Evolutionary conservation across 208 protist genomes (phyloP).

Genomic region (Leptomonas seymouri): DNA sequence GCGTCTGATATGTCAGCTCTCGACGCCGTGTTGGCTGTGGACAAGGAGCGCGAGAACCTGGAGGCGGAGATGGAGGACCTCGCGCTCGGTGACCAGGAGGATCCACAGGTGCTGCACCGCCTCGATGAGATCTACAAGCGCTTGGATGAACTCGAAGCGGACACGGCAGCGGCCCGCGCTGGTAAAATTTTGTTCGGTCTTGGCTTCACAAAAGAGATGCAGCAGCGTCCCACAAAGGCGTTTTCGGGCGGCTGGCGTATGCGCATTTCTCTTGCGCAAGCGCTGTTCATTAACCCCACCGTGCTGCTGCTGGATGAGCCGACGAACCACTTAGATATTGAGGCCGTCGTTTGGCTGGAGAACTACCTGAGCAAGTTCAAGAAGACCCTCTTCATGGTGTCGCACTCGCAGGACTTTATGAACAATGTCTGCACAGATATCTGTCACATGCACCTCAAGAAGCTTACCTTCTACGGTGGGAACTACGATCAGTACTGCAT

Average conservation of each 20-base stretch:
- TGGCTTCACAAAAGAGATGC: constrained; percentile 92
- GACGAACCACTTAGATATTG: constrained; percentile 98
- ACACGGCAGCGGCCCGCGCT: constrained; percentile 81
- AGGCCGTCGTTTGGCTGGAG: constrained; percentile 97
- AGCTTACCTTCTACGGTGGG: constrained; percentile 92
- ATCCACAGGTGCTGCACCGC: constrained; percentile 65
- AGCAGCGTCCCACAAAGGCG: constrained; percentile 69
- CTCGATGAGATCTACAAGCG: constrained; percentile 93
- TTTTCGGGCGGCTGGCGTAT: constrained; percentile 98
- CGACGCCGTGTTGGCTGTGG: constrained; percentile 82
- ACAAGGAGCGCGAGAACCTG: constrained; percentile 81
- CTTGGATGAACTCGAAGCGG: constrained; percentile 93
- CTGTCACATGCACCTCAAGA: constrained; percentile 89
- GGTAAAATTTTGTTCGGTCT: constrained; percentile 96
- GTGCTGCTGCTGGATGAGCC: constrained; percentile 98
- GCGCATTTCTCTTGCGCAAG: constrained; percentile 96
- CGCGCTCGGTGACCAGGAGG: constrained; percentile 78
- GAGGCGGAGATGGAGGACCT: constrained; percentile 88
- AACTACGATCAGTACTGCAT: constrained; percentile 97
- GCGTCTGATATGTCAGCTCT: constrained; percentile 83
- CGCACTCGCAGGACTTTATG: constrained; percentile 97
- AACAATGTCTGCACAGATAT: constrained; percentile 98
- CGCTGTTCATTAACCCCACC: constrained; percentile 94
- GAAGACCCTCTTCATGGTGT: constrained; percentile 95
- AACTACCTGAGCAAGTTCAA: constrained; percentile 95